A percentile compares a stretch with the other conserved stretches of the same genome.
Conservation (phyloP, 805 yeast species). For the Kuraishia ogatae region DNA sequence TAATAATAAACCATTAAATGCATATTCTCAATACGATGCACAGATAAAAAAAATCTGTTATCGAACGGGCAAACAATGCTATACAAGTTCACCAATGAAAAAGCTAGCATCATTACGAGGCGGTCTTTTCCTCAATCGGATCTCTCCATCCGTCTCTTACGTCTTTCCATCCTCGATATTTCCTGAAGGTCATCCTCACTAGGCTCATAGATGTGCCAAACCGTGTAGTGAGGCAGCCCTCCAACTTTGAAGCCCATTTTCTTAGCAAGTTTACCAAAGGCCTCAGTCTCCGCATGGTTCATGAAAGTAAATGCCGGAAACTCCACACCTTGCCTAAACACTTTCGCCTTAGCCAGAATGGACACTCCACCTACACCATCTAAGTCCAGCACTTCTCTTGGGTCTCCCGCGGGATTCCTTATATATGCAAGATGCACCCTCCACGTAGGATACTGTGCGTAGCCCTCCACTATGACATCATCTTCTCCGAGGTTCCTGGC, state of each 20-base stretch:
- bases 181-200: constrained; percentile 74
- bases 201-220: constrained; percentile 89
- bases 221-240: constrained; percentile 82
- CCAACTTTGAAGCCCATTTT: constrained; percentile 76
- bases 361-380: constrained; percentile 90
- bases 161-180: constrained; percentile 62
- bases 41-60: neutral
- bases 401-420: constrained; percentile 52
- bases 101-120: neutral
- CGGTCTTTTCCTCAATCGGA: neutral
- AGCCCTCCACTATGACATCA: constrained; percentile 84
- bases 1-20: neutral
- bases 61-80: neutral
- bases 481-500: constrained; percentile 64
- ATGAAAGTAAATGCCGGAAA: constrained; percentile 80
- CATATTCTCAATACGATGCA: neutral
- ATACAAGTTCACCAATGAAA: neutral
- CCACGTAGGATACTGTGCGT: constrained; percentile 82
- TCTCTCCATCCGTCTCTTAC: constrained; percentile 34
- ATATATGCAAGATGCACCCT: constrained; percentile 74
- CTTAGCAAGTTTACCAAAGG: constrained; percentile 75
- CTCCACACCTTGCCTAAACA: constrained; percentile 71
- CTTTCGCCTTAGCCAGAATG: constrained; percentile 63
- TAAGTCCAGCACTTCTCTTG: constrained; percentile 54
- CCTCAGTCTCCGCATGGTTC: constrained; percentile 86